A percentile compares a stretch with the other conserved stretches of the same genome.
These are phyloP conservation scores for Phaffia rhodozyma DNA, from an alignment of 1,284 basidiomycete genomes.

Conservation along the genomic window DNA sequence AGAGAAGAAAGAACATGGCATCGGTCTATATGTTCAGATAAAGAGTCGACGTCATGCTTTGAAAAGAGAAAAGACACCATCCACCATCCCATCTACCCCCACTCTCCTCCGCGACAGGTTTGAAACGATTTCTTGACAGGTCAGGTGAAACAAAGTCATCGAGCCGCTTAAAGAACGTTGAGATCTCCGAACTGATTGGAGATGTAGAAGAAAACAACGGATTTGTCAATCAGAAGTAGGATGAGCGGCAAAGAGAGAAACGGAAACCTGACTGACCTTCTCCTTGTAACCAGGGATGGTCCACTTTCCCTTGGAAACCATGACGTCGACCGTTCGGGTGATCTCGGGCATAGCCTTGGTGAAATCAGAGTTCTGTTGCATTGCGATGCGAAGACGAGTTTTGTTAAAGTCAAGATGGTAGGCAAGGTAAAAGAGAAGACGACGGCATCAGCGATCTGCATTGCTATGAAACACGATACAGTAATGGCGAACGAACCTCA, in stretches of 20 bases:
- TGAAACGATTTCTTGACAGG: too few relatives aligned
- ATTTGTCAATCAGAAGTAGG: background rate
- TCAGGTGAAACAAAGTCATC: too few relatives aligned
- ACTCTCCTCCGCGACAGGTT: too few relatives aligned
- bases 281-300: conserved; percentile 67
- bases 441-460: conserved; percentile 8
- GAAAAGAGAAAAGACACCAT: too few relatives aligned
- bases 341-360: conserved; percentile 87
- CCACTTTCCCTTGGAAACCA: conserved; percentile 99
- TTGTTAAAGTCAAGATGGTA: background rate
- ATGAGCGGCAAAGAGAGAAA: background rate
- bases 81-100: too few relatives aligned
- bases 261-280: conserved; percentile 19
- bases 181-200: too few relatives aligned
- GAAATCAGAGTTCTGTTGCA: conserved; percentile 67
- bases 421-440: conserved; percentile 2
- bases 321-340: conserved; percentile 81
- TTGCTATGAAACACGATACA: background rate
- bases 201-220: too few relatives aligned
- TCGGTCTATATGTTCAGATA: too few relatives aligned
- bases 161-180: too few relatives aligned
- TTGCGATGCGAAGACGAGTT: background rate
- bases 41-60: too few relatives aligned
- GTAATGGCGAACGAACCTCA: conserved; percentile 48
- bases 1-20: too few relatives aligned